Percentiles rank a stretch among this genome's conserved stretches.
Evolutionary conservation across 2,329 filamentous ascomycete genomes (phyloP).

Genomic region (Ceratocystis diversiconidia): DNA sequence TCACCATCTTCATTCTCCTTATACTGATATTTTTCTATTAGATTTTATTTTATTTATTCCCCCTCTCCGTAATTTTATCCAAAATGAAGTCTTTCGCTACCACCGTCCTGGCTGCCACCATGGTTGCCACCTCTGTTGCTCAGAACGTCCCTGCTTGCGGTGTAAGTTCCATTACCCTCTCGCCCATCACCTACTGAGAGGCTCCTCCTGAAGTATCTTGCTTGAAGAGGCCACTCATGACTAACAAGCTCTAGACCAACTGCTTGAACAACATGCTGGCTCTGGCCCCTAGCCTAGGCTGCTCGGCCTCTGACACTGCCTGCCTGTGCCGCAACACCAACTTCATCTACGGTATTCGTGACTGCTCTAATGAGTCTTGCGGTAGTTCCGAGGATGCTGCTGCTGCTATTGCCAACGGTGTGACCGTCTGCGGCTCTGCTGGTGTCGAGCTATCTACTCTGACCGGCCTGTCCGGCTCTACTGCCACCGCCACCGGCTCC

Average conservation of each 20-base stretch:
- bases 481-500: constrained; percentile 20
- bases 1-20: background rate
- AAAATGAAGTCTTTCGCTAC: constrained; percentile 40
- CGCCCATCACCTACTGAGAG: background rate
- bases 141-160: constrained; percentile 35
- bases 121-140: constrained; percentile 27
- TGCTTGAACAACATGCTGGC: constrained; percentile 39
- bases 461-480: constrained; percentile 20
- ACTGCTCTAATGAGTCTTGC: constrained; percentile 36
- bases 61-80: constrained; percentile 20
- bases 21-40: background rate
- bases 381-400: constrained; percentile 24
- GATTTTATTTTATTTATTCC: background rate
- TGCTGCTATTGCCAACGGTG: constrained; percentile 28
- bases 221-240: background rate
- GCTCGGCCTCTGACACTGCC: constrained; percentile 27
- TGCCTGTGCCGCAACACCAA: constrained; percentile 36
- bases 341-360: constrained; percentile 37
- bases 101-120: constrained; percentile 29
- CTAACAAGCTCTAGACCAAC: constrained; percentile 27
- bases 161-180: constrained; percentile 30
- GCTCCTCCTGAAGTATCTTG: background rate
- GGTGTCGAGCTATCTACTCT: constrained; percentile 13
- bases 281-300: constrained; percentile 34
- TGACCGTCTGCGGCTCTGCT: constrained; percentile 26